Percentiles rank a stretch among this genome's conserved stretches.
These are phyloP conservation scores for Neoascochyta sp. DNA, from an alignment of 2,329 filamentous ascomycete species.

Conservation along the genomic window DNA sequence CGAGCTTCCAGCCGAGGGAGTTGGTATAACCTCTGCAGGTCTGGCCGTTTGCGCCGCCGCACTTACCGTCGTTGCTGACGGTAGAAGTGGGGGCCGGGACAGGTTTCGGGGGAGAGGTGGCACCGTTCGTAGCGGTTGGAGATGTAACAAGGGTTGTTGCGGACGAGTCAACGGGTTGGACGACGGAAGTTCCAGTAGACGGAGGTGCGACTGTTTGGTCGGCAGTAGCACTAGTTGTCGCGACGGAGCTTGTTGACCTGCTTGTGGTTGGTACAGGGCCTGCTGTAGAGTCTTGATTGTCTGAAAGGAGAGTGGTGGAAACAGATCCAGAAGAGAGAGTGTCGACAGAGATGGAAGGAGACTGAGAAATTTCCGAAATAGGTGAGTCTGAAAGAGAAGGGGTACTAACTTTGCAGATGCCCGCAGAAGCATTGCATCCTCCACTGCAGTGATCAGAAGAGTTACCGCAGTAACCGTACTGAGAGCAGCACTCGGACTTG, in stretches of 20 bases:
- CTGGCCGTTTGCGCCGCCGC: constrained; percentile 20
- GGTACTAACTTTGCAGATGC: constrained; percentile 3
- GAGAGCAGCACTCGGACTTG: constrained; percentile 47
- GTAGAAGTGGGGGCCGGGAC: constrained; percentile 12
- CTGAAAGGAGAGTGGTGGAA: no score
- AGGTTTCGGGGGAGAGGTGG: not conserved
- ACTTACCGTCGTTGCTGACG: constrained; percentile 24
- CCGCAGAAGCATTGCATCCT: constrained; percentile 35
- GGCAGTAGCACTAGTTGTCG: no score
- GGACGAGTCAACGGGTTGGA: no score
- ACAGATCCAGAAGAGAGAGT: no score
- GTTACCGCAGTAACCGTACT: constrained; percentile 42
- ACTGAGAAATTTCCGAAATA: no score
- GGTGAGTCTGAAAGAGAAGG: not conserved
- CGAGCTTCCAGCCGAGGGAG: constrained; percentile 12
- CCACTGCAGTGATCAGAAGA: constrained; percentile 28
- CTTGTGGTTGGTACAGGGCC: no score
- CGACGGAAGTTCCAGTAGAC: no score
- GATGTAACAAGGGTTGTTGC: no score
- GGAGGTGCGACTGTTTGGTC: no score
- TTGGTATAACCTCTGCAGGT: constrained; percentile 27
- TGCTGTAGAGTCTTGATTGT: no score
- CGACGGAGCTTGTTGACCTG: no score
- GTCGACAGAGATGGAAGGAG: no score
- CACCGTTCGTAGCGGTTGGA: not conserved